phyloP scores from a whole-genome alignment of 345 rosid species.

The Mangifera indica region DNA sequence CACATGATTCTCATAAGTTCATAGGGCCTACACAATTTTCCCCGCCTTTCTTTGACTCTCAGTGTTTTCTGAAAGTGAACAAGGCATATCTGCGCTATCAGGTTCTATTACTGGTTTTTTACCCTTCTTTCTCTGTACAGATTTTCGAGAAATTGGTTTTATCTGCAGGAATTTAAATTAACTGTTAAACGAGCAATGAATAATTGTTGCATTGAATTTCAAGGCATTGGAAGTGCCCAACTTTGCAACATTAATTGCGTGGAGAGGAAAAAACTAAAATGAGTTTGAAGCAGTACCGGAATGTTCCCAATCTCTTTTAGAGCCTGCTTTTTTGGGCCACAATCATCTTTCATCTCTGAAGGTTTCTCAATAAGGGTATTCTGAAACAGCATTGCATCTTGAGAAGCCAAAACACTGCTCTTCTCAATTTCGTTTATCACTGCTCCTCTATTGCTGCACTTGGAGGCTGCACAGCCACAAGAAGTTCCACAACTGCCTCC shows the following conservation, averaged over 20 bases:
- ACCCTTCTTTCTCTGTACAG: constrained; percentile 30
- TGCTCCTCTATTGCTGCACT: constrained; percentile 65
- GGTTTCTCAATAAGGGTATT: constrained; percentile 33
- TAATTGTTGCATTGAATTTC: background rate
- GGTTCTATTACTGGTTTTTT: constrained; percentile 22
- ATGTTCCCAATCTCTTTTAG: constrained; percentile 75
- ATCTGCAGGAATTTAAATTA: constrained; percentile 26
- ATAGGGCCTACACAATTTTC: background rate
- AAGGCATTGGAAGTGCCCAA: background rate
- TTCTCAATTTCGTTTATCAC: constrained; percentile 29
- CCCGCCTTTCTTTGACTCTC: constrained; percentile 13
- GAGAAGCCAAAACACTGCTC: constrained; percentile 26
- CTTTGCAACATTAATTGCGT: background rate
- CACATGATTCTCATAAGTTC: constrained; percentile 20
- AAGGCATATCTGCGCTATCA: constrained; percentile 1
- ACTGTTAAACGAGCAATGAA: constrained; percentile 9
- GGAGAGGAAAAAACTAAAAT: background rate
- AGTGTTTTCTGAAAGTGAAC: constrained; percentile 16
- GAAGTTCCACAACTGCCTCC: constrained; percentile 64
- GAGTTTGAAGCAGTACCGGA: constrained; percentile 33
- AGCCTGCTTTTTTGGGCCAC: constrained; percentile 56
- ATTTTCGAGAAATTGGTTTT: constrained; percentile 38
- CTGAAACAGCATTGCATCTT: constrained; percentile 31
- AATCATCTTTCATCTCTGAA: constrained; percentile 33
- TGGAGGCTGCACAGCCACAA: constrained; percentile 62